These are phyloP conservation scores for Neonectria punicea DNA, from an alignment of 2,329 filamentous ascomycete genomes.

Conservation along the genomic window DNA sequence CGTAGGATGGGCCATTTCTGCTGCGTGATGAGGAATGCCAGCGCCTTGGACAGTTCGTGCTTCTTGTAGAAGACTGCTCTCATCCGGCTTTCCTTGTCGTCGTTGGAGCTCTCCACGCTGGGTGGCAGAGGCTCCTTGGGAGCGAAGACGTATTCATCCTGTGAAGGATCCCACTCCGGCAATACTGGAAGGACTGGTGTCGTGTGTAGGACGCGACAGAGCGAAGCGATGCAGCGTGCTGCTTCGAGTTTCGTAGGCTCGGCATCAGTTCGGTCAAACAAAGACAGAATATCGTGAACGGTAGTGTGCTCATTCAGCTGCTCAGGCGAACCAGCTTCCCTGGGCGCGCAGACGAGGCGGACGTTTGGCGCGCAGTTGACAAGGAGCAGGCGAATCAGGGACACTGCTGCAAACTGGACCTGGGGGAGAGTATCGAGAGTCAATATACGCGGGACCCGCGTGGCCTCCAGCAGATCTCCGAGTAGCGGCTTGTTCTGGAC, in stretches of 20 bases:
- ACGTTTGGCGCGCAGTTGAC: conserved; percentile 64
- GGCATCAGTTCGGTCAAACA: conserved; percentile 53
- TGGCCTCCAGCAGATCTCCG: conserved; percentile 57
- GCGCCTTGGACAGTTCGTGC: conserved; percentile 55
- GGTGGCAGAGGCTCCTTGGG: conserved; percentile 11
- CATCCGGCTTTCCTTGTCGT: conserved; percentile 30
- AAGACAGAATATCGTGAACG: conserved; percentile 50
- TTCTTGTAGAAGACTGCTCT: conserved; percentile 56
- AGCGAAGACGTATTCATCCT: conserved; percentile 32
- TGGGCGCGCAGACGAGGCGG: conserved; percentile 56
- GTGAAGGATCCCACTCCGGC: conserved; percentile 48
- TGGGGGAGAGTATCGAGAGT: conserved; percentile 61
- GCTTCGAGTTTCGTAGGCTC: conserved; percentile 69
- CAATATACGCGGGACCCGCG: conserved; percentile 65
- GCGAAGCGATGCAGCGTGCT: conserved; percentile 61
- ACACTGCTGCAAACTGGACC: conserved; percentile 69
- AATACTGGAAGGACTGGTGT: conserved; percentile 44
- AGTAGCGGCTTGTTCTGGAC: conserved; percentile 63
- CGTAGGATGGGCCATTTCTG: conserved; percentile 67
- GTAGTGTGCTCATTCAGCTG: conserved; percentile 43
- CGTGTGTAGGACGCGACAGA: conserved; percentile 67
- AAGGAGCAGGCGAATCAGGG: conserved; percentile 66
- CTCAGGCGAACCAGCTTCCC: conserved; percentile 47
- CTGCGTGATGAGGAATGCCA: conserved; percentile 66
- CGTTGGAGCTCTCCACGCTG: conserved; percentile 1